Evolutionary conservation across 1,284 basidiomycete genomes (phyloP).

Genomic region (Boletellus deceptivus): DNA sequence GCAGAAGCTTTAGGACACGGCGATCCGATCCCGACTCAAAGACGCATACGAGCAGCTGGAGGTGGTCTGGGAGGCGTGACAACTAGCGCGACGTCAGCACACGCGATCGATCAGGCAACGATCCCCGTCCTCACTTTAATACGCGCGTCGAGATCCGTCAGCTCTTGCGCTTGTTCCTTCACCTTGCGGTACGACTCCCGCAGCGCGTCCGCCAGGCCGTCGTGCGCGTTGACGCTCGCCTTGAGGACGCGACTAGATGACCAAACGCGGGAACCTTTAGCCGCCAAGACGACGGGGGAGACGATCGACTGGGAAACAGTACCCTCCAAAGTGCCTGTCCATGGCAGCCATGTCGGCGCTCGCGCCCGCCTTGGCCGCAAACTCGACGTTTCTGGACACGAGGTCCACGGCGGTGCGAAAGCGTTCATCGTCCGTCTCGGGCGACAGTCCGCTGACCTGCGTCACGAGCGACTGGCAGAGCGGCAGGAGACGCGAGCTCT

Average conservation of each 20-base stretch:
- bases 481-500: constrained; percentile 51
- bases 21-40: background rate
- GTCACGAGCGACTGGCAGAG: constrained; percentile 55
- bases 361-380: constrained; percentile 51
- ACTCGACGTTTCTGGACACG: constrained; percentile 48
- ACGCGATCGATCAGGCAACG: background rate
- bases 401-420: constrained; percentile 54
- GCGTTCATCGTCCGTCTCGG: constrained; percentile 41
- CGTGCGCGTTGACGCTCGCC: constrained; percentile 63
- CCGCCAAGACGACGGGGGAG: background rate
- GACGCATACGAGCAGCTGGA: constrained; percentile 63
- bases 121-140: constrained; percentile 47
- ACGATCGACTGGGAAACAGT: constrained; percentile 14
- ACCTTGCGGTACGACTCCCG: constrained; percentile 48
- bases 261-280: constrained; percentile 13
- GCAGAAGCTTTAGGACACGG: constrained; percentile 7
- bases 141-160: constrained; percentile 60
- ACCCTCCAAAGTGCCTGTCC: constrained; percentile 61
- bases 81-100: constrained; percentile 36
- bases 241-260: constrained; percentile 56
- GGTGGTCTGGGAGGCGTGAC: constrained; percentile 61
- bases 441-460: constrained; percentile 44
- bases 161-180: constrained; percentile 45
- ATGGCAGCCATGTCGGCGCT: constrained; percentile 54
- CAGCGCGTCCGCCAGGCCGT: constrained; percentile 58